Percentiles rank a stretch among this genome's conserved stretches.
These are phyloP conservation scores for Peniophora sp. DNA, from an alignment of 1,284 basidiomycete genomes.

Conservation along the genomic window DNA sequence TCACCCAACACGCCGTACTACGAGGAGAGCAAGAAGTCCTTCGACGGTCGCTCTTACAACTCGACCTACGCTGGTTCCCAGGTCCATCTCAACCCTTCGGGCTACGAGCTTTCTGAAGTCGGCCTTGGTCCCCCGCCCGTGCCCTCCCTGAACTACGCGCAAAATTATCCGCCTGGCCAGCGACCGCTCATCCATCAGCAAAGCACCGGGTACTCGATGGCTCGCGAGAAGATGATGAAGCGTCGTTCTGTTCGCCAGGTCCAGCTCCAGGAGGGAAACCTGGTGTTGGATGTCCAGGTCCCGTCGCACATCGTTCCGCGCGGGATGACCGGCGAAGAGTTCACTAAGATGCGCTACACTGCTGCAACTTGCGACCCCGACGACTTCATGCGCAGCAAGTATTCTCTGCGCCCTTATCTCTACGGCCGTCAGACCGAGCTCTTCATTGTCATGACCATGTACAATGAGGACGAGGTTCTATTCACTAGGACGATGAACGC, in stretches of 20 bases:
- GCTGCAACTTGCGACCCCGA: conserved; percentile 95
- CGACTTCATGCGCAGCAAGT: conserved; percentile 70
- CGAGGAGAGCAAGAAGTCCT: conserved; percentile 17
- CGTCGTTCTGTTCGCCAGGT: conserved; percentile 74
- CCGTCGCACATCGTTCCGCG: conserved; percentile 72
- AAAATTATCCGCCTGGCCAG: conserved; percentile 42
- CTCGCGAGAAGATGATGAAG: conserved; percentile 71
- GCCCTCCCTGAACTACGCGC: conserved; percentile 39
- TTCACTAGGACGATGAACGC: conserved; percentile 85
- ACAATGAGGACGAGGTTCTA: conserved; percentile 90
- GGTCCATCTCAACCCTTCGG: conserved; percentile 44
- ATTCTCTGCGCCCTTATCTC: conserved; percentile 80
- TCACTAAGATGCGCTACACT: conserved; percentile 83
- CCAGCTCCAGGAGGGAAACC: conserved; percentile 75
- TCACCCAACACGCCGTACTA: conserved; percentile 4
- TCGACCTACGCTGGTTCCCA: conserved; percentile 63
- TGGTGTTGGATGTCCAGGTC: conserved; percentile 76
- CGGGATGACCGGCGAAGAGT: conserved; percentile 62
- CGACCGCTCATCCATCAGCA: conserved; percentile 31
- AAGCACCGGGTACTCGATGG: conserved; percentile 55
- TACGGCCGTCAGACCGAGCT: conserved; percentile 84
- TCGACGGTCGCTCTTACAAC: conserved; percentile 62
- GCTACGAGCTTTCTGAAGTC: conserved; percentile 52
- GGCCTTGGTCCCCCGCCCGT: conserved; percentile 38
- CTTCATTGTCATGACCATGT: conserved; percentile 95